Conservation (phyloP, 768 basidiomycete species). For the Mycena floridula region DNA sequence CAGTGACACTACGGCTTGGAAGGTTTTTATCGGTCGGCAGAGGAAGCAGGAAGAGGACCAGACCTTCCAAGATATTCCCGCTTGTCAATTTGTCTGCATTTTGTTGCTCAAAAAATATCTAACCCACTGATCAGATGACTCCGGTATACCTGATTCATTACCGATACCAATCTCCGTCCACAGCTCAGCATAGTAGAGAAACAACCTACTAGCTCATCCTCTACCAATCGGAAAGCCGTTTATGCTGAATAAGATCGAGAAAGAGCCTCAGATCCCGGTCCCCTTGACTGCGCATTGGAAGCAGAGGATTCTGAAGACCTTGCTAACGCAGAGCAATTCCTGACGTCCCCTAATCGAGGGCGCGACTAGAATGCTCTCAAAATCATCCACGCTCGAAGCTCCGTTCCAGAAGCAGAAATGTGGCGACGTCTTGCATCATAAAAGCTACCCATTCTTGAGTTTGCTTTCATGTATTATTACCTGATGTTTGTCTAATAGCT, state of each 20-base stretch:
- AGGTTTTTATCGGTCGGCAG: conserved; percentile 46
- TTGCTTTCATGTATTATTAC: conserved; percentile 7
- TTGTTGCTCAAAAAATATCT: too few species aligned
- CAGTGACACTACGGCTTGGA: conserved; percentile 63
- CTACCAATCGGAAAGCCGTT: conserved; percentile 49
- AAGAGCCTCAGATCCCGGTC: conserved; percentile 63
- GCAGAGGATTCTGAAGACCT: conserved; percentile 47
- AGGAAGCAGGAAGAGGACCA: too few species aligned
- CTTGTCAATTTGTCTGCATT: too few species aligned
- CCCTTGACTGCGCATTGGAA: conserved; percentile 51
- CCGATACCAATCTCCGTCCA: conserved; percentile 64
- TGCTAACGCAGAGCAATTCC: background rate
- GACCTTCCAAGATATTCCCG: too few species aligned
- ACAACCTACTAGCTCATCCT: conserved; percentile 36
- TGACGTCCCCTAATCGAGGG: conserved; percentile 38
- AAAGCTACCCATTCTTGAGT: too few species aligned
- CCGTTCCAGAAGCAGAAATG: conserved; percentile 68
- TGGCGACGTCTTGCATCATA: conserved; percentile 77
- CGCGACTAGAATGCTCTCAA: conserved; percentile 55
- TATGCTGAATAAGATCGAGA: conserved; percentile 66
- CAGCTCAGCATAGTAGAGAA: conserved; percentile 33
- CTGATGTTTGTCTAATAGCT: conserved; percentile 4
- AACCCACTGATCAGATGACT: too few species aligned
- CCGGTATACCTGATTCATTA: conserved; percentile 48
- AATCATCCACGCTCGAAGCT: conserved; percentile 66